A percentile compares a stretch with the other conserved stretches of the same genome.
These are phyloP conservation scores for Xylaria castorea DNA, from an alignment of 495 filamentous ascomycete species.

Conservation along the genomic window DNA sequence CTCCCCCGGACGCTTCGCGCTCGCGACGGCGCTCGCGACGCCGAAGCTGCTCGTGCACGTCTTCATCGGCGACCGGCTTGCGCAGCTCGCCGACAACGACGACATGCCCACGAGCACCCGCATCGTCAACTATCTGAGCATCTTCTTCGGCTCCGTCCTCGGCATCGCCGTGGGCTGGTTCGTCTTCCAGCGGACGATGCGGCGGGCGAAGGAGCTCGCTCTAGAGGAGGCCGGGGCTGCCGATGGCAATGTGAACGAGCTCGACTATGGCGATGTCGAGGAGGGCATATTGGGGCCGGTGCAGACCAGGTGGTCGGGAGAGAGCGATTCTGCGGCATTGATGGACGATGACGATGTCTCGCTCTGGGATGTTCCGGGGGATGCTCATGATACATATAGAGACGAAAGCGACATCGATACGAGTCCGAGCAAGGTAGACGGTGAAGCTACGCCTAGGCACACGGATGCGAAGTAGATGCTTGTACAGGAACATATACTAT, in stretches of 20 bases:
- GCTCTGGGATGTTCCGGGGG: conserved; percentile 53
- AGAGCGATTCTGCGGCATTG: conserved; percentile 48
- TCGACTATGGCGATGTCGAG: conserved; percentile 41
- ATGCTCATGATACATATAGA: conserved; percentile 50
- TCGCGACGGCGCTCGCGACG: conserved; percentile 75
- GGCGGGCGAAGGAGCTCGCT: conserved; percentile 83
- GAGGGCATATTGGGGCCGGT: conserved; percentile 32
- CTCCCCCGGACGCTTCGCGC: conserved; percentile 71
- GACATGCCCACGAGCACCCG: conserved; percentile 71
- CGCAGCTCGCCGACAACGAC: conserved; percentile 69
- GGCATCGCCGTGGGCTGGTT: conserved; percentile 80
- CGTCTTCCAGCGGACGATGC: conserved; percentile 87
- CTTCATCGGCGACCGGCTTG: conserved; percentile 84
- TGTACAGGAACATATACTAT: conserved; percentile 3
- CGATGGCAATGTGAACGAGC: conserved; percentile 41
- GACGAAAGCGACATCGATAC: conserved; percentile 39
- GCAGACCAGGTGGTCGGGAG: conserved; percentile 41
- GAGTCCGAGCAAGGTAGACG: conserved; percentile 3
- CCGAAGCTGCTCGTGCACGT: conserved; percentile 92
- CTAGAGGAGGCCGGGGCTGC: conserved; percentile 66
- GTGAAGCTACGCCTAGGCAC: conserved; percentile 3
- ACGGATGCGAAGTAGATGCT: background rate
- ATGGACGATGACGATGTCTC: conserved; percentile 69
- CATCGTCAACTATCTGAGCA: conserved; percentile 81
- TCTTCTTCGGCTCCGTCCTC: conserved; percentile 69